A percentile compares a stretch with the other conserved stretches of the same genome.
These are phyloP conservation scores for Blastobotrys niveus DNA, from an alignment of 1,139 yeast genomes.

Conservation along the genomic window DNA sequence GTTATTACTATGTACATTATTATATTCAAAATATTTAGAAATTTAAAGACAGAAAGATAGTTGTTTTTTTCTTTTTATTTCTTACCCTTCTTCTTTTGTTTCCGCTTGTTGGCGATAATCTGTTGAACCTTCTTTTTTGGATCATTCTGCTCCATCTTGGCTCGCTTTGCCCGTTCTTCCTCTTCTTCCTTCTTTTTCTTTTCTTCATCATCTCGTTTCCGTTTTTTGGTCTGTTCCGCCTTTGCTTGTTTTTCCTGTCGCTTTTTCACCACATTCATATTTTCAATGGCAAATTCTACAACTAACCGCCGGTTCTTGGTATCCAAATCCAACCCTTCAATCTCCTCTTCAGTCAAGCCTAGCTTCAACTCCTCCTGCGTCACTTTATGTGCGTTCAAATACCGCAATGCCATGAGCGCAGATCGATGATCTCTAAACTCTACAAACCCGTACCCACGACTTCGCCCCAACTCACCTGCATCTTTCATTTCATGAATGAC, in stretches of 20 bases:
- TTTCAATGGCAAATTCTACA: constrained; percentile 93
- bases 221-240: constrained; percentile 20
- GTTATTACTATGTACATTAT: constrained; percentile 4
- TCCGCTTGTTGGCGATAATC: constrained; percentile 30
- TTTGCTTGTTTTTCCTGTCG: constrained; percentile 52
- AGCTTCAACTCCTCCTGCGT: constrained; percentile 60
- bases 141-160: constrained; percentile 37
- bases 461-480: constrained; percentile 79
- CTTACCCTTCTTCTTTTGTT: constrained; percentile 23
- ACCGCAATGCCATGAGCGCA: constrained; percentile 94
- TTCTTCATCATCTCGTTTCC: constrained; percentile 34
- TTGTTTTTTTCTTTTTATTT: constrained; percentile 1
- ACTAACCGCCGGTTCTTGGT: constrained; percentile 65
- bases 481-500: constrained; percentile 89
- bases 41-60: neutral
- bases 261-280: constrained; percentile 87
- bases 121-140: constrained; percentile 15
- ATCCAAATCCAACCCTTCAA: constrained; percentile 41
- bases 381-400: constrained; percentile 93
- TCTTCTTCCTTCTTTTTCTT: constrained; percentile 28
- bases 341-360: constrained; percentile 66
- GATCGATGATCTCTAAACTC: constrained; percentile 89
- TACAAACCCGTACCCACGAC: constrained; percentile 94
- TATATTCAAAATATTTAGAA: neutral
- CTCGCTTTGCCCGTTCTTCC: constrained; percentile 28